These are phyloP conservation scores for Carex sylvatica DNA, from an alignment of 202 grass and related monocot genomes.

Conservation along the genomic window DNA sequence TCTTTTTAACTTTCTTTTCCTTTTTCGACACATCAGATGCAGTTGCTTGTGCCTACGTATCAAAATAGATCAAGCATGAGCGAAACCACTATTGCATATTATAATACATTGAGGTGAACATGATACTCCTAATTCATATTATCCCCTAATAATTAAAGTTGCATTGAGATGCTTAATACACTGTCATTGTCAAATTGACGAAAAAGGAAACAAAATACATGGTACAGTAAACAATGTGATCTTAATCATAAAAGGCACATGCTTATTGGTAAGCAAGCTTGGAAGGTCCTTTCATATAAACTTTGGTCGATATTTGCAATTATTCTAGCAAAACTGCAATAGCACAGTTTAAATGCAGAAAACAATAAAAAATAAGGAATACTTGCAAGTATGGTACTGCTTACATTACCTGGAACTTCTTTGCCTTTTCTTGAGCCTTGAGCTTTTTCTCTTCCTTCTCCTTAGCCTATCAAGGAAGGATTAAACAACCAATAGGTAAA, in stretches of 20 bases:
- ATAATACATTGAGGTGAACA: not conserved
- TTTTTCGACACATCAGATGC: slow-evolving; percentile 61
- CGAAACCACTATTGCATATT: not conserved
- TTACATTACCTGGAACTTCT: slow-evolving; percentile 53
- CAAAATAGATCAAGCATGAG: slow-evolving; percentile 6
- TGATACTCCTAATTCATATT: not conserved
- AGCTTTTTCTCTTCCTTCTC: slow-evolving; percentile 89
- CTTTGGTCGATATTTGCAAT: not conserved
- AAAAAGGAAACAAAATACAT: not conserved
- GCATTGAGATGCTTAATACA: not conserved
- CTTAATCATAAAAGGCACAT: not conserved
- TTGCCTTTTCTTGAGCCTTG: slow-evolving; percentile 86
- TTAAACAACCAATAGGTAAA: slow-evolving; percentile 6
- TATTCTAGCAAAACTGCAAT: not conserved
- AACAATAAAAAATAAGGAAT: not conserved
- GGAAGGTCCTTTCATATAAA: not conserved
- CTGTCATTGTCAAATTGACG: not conserved
- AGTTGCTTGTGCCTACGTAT: slow-evolving; percentile 44
- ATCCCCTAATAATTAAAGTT: not conserved
- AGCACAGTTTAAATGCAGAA: not conserved
- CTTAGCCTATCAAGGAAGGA: slow-evolving; percentile 50
- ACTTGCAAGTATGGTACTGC: not conserved
- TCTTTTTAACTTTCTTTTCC: slow-evolving; percentile 76
- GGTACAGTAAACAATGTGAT: not conserved
- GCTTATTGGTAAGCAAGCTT: not conserved